Evolutionary conservation across 805 yeast genomes (phyloP), one percentile per base, ranked within the genome.

Genomic region (Candida methanosorbosa): DNA sequence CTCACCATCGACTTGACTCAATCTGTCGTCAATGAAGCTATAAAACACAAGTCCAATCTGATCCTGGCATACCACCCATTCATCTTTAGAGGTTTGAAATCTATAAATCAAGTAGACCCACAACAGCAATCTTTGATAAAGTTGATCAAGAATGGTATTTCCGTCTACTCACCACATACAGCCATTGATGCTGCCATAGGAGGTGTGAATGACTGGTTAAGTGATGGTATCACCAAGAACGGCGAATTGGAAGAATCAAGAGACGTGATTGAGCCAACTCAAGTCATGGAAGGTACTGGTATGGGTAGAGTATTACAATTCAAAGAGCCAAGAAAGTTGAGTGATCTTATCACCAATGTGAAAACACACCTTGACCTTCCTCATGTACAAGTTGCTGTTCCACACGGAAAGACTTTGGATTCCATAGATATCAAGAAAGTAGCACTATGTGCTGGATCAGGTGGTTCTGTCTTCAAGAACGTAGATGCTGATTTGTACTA

Each of bases 361-460:
- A 88, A 87, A 52, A 30, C 34, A 1, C 59, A 65, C 20, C 57
- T 90, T 29, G 64, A 62, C 0, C 56, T 90, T 35, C 35, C 56
- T 0, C 57, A 75, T 41, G 61, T 88, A 7, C 94, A 84, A 52
- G 72, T 85, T 2, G 84, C 85, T 2, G 49, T 63, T 0, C 53
- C 42, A 2, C 48, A 45, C 6, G 44, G 47, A 3, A 53, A 48
- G 8, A 42, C 43, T 27, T 51, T 52, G 29, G 43, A 54, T 37
- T 51, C 45, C 20, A 59, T 58, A 5, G 39, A 39, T 3, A 66
- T 86, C 35, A 57, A 54, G 18, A 68, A 72, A 0, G 63, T 87
- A 17, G 97, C 97, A 1, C 56, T 92, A 13, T 92, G 99, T 58
- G 97, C 98, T 4, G 99, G 99, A 0, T 82, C 95, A 2, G 97